Base-by-base conservation (phyloP, 2,329 filamentous ascomycete species). In the Hansfordia pulvinata region DNA sequence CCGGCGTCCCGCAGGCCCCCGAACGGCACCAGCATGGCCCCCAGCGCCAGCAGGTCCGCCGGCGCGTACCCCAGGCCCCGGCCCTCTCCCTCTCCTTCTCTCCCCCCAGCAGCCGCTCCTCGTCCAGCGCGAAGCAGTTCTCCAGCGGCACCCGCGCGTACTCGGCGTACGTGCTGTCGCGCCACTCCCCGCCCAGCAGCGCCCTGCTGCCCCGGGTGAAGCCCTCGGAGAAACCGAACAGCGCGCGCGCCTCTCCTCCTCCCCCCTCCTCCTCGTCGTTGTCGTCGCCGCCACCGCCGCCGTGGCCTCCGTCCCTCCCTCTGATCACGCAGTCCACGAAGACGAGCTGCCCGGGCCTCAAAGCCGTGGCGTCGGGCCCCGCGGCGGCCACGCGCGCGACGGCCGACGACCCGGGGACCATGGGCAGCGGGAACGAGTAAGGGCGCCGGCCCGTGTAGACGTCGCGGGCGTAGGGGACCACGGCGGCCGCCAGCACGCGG, bases 1-100 rank as follows among this genome's bases (percentile, higher is more conserved):
- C 42, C 40, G 27, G 65, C 53, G 17, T 53, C 52, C 10, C 47
- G 29, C 1, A 68, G 38, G 1, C 64, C 64, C 5, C 61, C 63
- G 31, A 50, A 62, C 1, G 55, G 44, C 2, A 68, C 55, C 0
- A 59, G 28, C 4, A 52, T 30, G 7, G 41, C 31, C 5, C 38
- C 25, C 11, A 64, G 31, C 17, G 47, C 50, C 20, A 45, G 34
- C 26, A 68, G 40, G 10, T 65, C 52, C 3, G 39, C 30, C 8
- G 52, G 12, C 0, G 32, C 33, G 35, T 64, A 64, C 2, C 56
- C 59, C n/a, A 51, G 28, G 3, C 30, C 32, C 12, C n/a, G n/a
- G n/a, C n/a, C n/a, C n/a, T n/a, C n/a, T n/a, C 27, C 35, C 13
- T 40, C 35, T 13, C 13, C 26, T 33, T 29, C 3, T 37, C 29